Base-by-base conservation (phyloP, 2,329 filamentous ascomycete species). In the Colletotrichum camelliae region DNA sequence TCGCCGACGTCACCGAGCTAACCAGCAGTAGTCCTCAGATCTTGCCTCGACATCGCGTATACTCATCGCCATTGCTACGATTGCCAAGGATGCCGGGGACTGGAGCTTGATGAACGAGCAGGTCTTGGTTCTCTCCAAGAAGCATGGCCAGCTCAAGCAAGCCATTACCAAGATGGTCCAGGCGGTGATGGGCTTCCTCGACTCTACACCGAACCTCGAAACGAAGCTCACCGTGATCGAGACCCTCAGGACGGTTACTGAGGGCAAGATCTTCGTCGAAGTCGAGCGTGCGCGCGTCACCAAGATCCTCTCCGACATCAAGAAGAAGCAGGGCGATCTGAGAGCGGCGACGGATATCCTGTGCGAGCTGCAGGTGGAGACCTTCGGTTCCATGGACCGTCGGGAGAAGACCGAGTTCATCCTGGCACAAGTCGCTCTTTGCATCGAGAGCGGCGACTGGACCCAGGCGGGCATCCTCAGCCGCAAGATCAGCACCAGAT, bases 251-350 rank as follows among this genome's bases (percentile, higher is more conserved):
- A 98, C 96, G 57, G 96, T 99, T 65, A 99, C 97, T 10, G 97
- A 99, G 87, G 97, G 97, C 87, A 99, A 99, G 94, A 99, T 99
- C 84, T 99, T 99, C 82, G 96, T 99, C 81, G 97, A 99, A 89
- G 97, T 99, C 69, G 97, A 99, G 90, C 93, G 97, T 80, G 97
- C 97, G 78, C 94, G 97, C 80, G 94, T 99, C 76, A 99, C 97
- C 81, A 95, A 94, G 83, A 97, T 98, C 79, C 90, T 99, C 15
- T 98, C 97, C 67, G 93, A 98, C 85, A 98, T 99, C 89, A 98
- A 98, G 90, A 98, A 98, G 87, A 88, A 94, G 79, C 95, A 98
- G 86, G 96, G 96, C 78, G 96, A 99, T 82, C 89, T 98, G 82
- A 95, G 95, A 83, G 93, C 95, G 7, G 97, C 97, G 35, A 94